Base-by-base conservation (phyloP, 1,284 basidiomycete genomes). In the Ustilago loliicola region DNA sequence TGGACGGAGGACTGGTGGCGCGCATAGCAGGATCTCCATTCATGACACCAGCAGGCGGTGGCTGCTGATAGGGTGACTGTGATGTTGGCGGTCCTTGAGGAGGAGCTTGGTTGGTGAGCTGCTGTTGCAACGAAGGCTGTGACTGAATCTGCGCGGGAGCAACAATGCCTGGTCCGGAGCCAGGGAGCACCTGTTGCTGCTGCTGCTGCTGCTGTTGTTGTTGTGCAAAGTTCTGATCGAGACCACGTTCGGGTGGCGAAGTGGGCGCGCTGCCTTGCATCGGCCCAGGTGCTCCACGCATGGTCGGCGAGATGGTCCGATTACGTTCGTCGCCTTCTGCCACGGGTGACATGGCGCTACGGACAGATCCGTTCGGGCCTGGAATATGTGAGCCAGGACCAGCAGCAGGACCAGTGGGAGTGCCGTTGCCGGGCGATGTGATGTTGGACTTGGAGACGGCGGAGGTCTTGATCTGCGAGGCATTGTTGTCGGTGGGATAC, bases 401-500 rank as follows among this genome's bases (percentile, higher is more conserved):
- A 21, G 71, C 50, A n/a, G 23, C 63, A 10, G 66, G 59, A 34
- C 48, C 70, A 11, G 51, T 30, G 13, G 67, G 57, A 15, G 59
- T 65, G 38, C n/a, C 61, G 15, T 19, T 40, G 21, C 57, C 63
- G 15, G 61, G 62, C 29, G 66, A 60, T 11, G 67, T 67, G 59
- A 69, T 47, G 52, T 50, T 72, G 42, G 72, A 65, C 66, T 80
- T 79, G 58, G 73, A 21, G 11, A 30, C 52, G 23, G 60, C 64
- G 21, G 71, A 55, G 23, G 52, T 73, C 58, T 77, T 65, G 57
- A 66, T 54, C 72, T 80, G 70, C 32, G 67, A 65, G 17, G 71
- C 61, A 34, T 71, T 79, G 32, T 71, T 79, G 70, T 86, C 84
- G 50, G 82, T 72, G 11, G 85, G 85, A 40, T 86, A 86, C 75